Evolutionary conservation across 179 eudicot genomes (phyloP).

Genomic region (Silene coronaria): DNA sequence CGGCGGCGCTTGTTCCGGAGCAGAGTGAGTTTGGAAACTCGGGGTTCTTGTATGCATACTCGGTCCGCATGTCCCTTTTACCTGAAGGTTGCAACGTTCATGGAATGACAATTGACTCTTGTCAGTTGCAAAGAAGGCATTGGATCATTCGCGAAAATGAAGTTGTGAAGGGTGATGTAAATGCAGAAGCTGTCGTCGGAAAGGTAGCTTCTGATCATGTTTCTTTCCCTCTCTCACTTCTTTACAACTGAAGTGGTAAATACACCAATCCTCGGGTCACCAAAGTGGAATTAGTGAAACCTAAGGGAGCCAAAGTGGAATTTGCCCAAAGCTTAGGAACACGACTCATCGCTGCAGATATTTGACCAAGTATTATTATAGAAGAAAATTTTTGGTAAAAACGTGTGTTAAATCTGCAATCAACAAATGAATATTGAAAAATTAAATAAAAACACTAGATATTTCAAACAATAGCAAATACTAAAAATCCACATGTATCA

Average conservation of each 20-base stretch:
- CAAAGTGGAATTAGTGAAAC: too few species aligned
- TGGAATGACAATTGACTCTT: conserved; percentile 52
- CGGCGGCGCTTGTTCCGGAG: conserved; percentile 82
- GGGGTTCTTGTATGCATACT: conserved; percentile 53
- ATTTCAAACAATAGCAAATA: too few species aligned
- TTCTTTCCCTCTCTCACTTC: background rate
- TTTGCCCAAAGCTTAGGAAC: too few species aligned
- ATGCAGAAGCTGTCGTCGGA: conserved; percentile 84
- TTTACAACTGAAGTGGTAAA: background rate
- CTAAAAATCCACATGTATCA: too few species aligned
- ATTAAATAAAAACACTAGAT: too few species aligned
- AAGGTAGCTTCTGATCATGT: conserved; percentile 38
- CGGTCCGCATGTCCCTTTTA: conserved; percentile 75
- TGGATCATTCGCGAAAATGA: conserved; percentile 70
- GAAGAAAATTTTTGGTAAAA: too few species aligned
- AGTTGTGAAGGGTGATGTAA: conserved; percentile 34
- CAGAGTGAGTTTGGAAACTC: conserved; percentile 33
- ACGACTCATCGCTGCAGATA: too few species aligned
- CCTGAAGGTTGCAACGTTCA: conserved; percentile 68
- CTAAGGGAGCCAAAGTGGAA: too few species aligned
- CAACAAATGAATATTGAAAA: too few species aligned
- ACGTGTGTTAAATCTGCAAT: too few species aligned
- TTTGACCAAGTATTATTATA: too few species aligned
- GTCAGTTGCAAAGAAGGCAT: conserved; percentile 78
- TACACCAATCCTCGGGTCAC: too few species aligned